Evolutionary conservation across 2,329 filamentous ascomycete species (phyloP), one percentile per base, ranked within the genome.

Genomic region (Geoglossum cookeanum): DNA sequence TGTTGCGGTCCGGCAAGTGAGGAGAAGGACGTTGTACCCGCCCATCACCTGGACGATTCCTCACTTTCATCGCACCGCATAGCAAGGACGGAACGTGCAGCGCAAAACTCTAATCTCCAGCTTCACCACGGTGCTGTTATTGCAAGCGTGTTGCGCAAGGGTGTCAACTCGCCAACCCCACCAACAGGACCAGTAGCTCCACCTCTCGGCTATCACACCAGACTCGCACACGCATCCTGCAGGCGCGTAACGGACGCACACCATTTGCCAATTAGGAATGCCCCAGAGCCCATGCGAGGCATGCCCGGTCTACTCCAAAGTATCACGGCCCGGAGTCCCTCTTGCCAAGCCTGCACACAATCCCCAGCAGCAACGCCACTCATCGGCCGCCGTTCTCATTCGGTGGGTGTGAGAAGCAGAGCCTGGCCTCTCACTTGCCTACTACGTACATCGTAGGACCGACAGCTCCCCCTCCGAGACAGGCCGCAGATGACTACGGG

Each of bases 171-270:
- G 35, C 11, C 13, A n/a, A 33, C 48, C 48, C 13, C 27, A 33
- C 48, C 48, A 52, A 52, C 48, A 22, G 33, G 48, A 32, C 5
- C 6, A 53, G 22, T 22, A 13, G 13, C 33, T 35, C 49, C 6
- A 32, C n/a, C 33, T 53, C 49, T 53, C 49, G 49, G 49, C 30
- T 53, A 53, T 53, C 49, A 53, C 49, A 53, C 15, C 29, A 13
- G 15, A 37, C 4, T 30, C 49, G 37, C 49, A 30, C 49, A 32
- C 49, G 37, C 37, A n/a, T 53, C 15, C 32, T 53, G 49, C 49
- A 53, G 48, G 49, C 49, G 49, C 49, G 30, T 53, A 53, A 32
- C 22, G 13, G 15, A 35, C 22, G 30, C 49, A 53, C 22, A 30
- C 33, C 49, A 53, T 53, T 53, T 33, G 49, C 30, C 49, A 53